phyloP scores from a whole-genome alignment of 1,284 basidiomycete species.

The Apiotrichum gamsii region DNA sequence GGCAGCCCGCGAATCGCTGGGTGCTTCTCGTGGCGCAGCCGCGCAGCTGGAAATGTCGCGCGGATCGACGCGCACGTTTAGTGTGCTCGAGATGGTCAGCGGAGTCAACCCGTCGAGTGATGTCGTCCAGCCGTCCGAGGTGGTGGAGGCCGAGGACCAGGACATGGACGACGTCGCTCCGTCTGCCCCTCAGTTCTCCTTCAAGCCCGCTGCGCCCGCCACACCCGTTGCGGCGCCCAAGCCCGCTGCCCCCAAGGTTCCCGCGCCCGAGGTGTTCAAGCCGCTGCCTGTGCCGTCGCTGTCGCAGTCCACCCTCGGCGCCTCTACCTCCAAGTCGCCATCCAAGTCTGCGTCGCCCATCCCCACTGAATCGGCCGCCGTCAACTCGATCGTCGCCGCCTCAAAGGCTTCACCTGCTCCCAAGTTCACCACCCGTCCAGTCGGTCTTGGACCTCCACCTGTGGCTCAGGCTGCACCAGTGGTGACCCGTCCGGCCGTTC shows the following conservation, averaged over 20 bases:
- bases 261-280: slow-evolving; percentile 23
- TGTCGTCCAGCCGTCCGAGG: neutral
- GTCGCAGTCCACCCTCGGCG: slow-evolving; percentile 7
- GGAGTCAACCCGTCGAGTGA: slow-evolving; percentile 4
- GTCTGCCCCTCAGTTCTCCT: neutral
- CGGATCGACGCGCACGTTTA: slow-evolving; percentile 10
- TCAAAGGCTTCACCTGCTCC: slow-evolving; percentile 10
- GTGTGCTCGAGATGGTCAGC: slow-evolving; percentile 22
- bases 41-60: slow-evolving; percentile 28
- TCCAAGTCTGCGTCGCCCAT: neutral
- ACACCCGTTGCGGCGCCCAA: slow-evolving; percentile 4
- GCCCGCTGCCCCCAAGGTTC: slow-evolving; percentile 5
- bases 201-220: neutral
- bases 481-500: neutral
- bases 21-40: slow-evolving; percentile 37
- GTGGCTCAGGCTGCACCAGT: neutral
- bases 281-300: slow-evolving; percentile 11
- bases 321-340: neutral
- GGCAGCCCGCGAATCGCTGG: slow-evolving; percentile 13
- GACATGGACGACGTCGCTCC: neutral
- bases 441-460: slow-evolving; percentile 15
- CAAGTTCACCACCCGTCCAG: slow-evolving; percentile 7
- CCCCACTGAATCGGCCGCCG: neutral
- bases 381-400: slow-evolving; percentile 8
- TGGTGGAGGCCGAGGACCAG: slow-evolving; percentile 6